phyloP scores from a whole-genome alignment of 768 basidiomycete species.

The Tylopilus sp. region DNA sequence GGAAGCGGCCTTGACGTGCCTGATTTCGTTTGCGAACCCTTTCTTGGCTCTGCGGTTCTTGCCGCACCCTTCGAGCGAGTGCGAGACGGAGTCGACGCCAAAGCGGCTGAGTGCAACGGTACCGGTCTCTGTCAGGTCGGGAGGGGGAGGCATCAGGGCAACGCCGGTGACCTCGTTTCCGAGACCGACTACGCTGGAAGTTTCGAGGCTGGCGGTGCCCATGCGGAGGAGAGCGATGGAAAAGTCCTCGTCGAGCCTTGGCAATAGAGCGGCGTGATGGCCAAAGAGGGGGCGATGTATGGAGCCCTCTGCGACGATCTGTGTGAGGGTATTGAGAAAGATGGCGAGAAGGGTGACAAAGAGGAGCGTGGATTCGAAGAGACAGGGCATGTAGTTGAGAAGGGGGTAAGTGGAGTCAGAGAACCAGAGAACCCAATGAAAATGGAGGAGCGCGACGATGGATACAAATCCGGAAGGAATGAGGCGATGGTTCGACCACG shows the following conservation, averaged over 20 bases:
- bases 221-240: conserved; percentile 66
- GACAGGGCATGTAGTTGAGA: conserved; percentile 69
- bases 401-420: conserved; percentile 56
- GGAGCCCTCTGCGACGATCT: conserved; percentile 59
- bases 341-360: conserved; percentile 56
- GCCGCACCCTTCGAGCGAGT: conserved; percentile 25
- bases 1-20: conserved; percentile 35
- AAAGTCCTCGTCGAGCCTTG: conserved; percentile 71
- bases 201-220: conserved; percentile 73
- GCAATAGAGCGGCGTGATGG: conserved; percentile 37
- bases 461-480: conserved; percentile 65
- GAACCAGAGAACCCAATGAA: conserved; percentile 57
- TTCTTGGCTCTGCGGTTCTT: conserved; percentile 23
- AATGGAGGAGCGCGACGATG: conserved; percentile 58
- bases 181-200: conserved; percentile 66
- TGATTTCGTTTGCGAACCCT: conserved; percentile 53
- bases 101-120: conserved; percentile 39
- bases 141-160: conserved; percentile 16
- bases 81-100: conserved; percentile 41
- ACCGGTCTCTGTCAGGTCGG: conserved; percentile 25
- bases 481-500: conserved; percentile 64
- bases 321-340: conserved; percentile 59
- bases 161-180: conserved; percentile 71
- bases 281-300: conserved; percentile 62
- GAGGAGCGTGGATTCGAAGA: conserved; percentile 65